phyloP scores from a whole-genome alignment of 2,329 filamentous ascomycete genomes.

The Xylaria sp. region DNA sequence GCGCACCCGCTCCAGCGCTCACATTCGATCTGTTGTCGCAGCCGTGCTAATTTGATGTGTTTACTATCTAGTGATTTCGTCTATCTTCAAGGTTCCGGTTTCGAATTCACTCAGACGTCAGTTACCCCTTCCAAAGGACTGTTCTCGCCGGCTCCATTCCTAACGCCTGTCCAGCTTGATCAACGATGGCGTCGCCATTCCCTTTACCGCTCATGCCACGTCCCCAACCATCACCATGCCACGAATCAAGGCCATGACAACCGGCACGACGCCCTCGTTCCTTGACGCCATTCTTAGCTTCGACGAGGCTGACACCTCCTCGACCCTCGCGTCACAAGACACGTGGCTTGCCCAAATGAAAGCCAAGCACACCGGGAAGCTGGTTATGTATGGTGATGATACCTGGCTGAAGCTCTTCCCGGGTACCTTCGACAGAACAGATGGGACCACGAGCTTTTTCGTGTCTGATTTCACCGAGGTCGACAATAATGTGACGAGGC shows the following conservation, averaged over 20 bases:
- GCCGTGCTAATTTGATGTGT: conserved; percentile 28
- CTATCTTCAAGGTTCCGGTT: conserved; percentile 81
- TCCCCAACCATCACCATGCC: conserved; percentile 99
- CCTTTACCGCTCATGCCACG: conserved; percentile 95
- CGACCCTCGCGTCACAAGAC: conserved; percentile 87
- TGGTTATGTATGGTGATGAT: conserved; percentile 97
- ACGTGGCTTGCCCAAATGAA: conserved; percentile 97
- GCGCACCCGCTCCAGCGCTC: not conserved
- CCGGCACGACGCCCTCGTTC: conserved; percentile 97
- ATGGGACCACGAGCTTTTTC: conserved; percentile 98
- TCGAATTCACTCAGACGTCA: conserved; percentile 88
- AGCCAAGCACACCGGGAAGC: conserved; percentile 74
- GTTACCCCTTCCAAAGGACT: conserved; percentile 33
- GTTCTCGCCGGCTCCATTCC: conserved; percentile 2
- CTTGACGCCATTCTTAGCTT: conserved; percentile 97
- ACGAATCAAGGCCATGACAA: conserved; percentile 95
- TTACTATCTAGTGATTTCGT: conserved; percentile 82
- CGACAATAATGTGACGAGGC: conserved; percentile 95
- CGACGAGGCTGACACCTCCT: conserved; percentile 91
- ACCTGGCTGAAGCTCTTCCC: conserved; percentile 99
- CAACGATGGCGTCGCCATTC: conserved; percentile 81
- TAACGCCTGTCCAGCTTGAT: conserved; percentile 72
- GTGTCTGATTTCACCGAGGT: conserved; percentile 99
- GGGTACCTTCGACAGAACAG: conserved; percentile 82
- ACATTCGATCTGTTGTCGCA: not conserved